phyloP scores from a whole-genome alignment of 1,139 yeast species.

The Scheffersomyces cryptocercus region DNA sequence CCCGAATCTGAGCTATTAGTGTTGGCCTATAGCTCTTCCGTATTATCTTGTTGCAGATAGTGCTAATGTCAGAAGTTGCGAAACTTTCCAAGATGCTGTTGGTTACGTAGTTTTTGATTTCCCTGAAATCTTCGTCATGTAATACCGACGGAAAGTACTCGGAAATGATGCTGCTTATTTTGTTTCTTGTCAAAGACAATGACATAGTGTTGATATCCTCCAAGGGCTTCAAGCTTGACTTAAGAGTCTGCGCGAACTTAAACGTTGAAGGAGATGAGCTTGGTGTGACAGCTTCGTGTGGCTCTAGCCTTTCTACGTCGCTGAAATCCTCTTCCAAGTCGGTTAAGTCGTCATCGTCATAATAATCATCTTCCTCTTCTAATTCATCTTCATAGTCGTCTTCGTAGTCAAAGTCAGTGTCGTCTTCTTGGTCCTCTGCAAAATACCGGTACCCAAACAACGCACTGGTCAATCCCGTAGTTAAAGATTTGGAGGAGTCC shows the following conservation, averaged over 20 bases:
- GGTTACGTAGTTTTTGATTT: conserved; percentile 14
- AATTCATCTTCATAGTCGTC: not conserved
- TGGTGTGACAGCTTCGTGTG: conserved; percentile 1
- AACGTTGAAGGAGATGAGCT: not conserved
- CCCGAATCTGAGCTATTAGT: conserved; percentile 15
- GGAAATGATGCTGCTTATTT: conserved; percentile 4
- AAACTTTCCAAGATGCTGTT: conserved; percentile 17
- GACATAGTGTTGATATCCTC: not conserved
- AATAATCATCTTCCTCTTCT: not conserved
- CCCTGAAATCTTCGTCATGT: conserved; percentile 3
- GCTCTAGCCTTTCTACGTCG: not conserved
- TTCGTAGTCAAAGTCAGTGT: not conserved
- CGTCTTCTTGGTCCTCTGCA: not conserved
- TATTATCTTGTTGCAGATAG: conserved; percentile 10
- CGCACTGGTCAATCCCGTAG: not conserved
- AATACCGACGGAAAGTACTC: conserved; percentile 9
- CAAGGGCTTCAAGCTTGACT: not conserved
- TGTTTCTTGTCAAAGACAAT: not conserved
- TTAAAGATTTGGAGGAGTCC: not conserved
- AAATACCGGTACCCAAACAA: not conserved
- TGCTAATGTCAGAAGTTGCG: conserved; percentile 9
- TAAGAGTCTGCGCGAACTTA: not conserved
- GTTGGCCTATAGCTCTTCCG: conserved; percentile 9
- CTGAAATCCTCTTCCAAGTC: not conserved
- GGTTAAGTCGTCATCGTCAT: not conserved